Evolutionary conservation across 352 stramenopile species (phyloP).

Genomic region (Phytophthora nicotianae): DNA sequence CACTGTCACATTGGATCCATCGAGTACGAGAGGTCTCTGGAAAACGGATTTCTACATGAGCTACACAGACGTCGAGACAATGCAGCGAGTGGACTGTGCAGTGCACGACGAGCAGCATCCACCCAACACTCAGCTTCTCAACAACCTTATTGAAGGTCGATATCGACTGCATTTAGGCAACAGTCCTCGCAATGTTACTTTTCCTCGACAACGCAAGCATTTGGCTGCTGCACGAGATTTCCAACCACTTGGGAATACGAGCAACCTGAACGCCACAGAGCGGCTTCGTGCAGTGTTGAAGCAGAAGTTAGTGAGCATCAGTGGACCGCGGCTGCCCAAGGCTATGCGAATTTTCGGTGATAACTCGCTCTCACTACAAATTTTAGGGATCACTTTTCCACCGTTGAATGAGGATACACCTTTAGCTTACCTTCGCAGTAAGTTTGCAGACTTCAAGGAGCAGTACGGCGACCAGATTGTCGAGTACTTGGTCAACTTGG

Average conservation of each 20-base stretch:
- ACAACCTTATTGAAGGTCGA: conserved; percentile 55
- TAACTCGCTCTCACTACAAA: conserved; percentile 50
- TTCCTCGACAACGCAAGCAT: conserved; percentile 24
- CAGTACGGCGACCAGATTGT: conserved; percentile 61
- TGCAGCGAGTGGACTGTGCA: conserved; percentile 49
- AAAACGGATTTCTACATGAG: conserved; percentile 59
- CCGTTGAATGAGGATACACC: conserved; percentile 72
- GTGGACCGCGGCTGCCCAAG: conserved; percentile 58
- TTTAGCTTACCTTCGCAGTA: conserved; percentile 55
- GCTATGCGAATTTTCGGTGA: conserved; percentile 63
- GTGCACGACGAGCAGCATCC: conserved; percentile 35
- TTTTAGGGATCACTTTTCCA: conserved; percentile 62
- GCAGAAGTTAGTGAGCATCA: conserved; percentile 61
- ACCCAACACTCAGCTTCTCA: conserved; percentile 29
- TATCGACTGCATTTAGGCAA: conserved; percentile 71
- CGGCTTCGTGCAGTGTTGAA: conserved; percentile 53
- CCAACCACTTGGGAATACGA: conserved; percentile 17
- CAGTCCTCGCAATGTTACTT: conserved; percentile 63
- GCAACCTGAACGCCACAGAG: conserved; percentile 48
- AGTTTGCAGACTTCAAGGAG: conserved; percentile 60
- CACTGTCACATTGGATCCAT: conserved; percentile 57
- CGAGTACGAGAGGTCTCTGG: conserved; percentile 27
- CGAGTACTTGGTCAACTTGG: conserved; percentile 59
- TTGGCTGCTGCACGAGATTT: conserved; percentile 31
- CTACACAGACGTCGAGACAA: conserved; percentile 54